Conservation (phyloP, 2,329 filamentous ascomycete species). For the Pestalotiopsis sp. region DNA sequence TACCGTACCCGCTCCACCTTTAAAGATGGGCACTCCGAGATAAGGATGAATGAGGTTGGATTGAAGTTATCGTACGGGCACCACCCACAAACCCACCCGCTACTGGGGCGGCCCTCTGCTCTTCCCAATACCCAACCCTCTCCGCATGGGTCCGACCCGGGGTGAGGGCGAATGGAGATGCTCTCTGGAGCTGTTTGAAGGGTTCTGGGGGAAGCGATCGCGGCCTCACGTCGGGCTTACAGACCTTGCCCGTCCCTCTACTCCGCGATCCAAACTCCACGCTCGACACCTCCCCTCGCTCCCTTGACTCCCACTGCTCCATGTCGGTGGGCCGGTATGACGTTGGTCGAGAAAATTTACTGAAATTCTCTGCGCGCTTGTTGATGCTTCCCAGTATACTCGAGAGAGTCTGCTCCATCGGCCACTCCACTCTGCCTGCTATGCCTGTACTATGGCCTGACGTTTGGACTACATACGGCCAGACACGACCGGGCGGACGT, state of each 20-base stretch:
- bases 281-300: background rate
- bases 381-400: background rate
- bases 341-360: background rate
- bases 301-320: background rate
- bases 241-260: background rate
- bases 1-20: background rate
- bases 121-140: background rate
- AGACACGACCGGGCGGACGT: background rate
- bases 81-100: background rate
- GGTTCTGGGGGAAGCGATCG: background rate
- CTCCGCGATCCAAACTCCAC: slow-evolving; percentile 9
- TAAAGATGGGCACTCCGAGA: slow-evolving; percentile 8
- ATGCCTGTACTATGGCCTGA: background rate
- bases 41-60: slow-evolving; percentile 7
- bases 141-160: background rate
- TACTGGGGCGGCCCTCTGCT: background rate
- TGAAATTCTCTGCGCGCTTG: background rate
- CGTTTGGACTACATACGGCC: background rate
- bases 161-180: background rate
- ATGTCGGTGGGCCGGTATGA: slow-evolving; percentile 1
- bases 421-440: background rate
- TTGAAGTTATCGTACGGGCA: background rate
- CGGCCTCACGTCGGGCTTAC: slow-evolving; percentile 7
- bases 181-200: background rate
- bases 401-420: background rate